A percentile compares a stretch with the other conserved stretches of the same genome.
Evolutionary conservation across 495 filamentous ascomycete genomes (phyloP).

Genomic region (Tetracladium setigerum): DNA sequence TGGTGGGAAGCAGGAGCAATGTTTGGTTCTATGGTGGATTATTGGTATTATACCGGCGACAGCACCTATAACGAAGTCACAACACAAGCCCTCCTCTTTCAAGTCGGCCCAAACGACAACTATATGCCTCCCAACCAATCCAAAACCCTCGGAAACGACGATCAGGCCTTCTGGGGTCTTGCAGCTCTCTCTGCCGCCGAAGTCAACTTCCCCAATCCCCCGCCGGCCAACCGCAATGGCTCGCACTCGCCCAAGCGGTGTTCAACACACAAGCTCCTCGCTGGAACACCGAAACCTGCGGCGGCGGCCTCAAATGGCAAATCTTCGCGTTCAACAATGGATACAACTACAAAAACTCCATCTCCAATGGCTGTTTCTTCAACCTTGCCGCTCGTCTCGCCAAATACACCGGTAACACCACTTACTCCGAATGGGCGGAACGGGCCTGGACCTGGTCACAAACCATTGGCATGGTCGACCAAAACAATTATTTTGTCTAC

Average conservation of each 20-base stretch:
- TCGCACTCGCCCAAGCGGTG: conserved; percentile 72
- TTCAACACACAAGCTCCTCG: conserved; percentile 59
- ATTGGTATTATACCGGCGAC: conserved; percentile 64
- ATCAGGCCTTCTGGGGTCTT: conserved; percentile 61
- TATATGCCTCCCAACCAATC: conserved; percentile 60
- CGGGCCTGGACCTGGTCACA: conserved; percentile 61
- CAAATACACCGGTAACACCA: conserved; percentile 61
- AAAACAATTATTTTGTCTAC: conserved; percentile 40
- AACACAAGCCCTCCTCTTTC: conserved; percentile 46
- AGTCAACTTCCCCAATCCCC: conserved; percentile 52
- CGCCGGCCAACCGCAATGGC: conserved; percentile 54
- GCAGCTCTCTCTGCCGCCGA: conserved; percentile 63
- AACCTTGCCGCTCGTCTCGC: conserved; percentile 65
- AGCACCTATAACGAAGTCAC: conserved; percentile 50
- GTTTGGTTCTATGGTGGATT: conserved; percentile 64
- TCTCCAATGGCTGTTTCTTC: conserved; percentile 76
- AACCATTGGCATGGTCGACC: conserved; percentile 39
- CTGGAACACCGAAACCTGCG: conserved; percentile 60
- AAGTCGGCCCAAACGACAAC: conserved; percentile 47
- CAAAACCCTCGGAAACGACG: conserved; percentile 58
- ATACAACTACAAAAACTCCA: conserved; percentile 66
- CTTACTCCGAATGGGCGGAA: conserved; percentile 63
- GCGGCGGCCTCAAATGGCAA: conserved; percentile 78
- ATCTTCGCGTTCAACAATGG: conserved; percentile 67
- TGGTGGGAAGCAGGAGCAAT: conserved; percentile 80